Percentiles rank a stretch among this genome's conserved stretches.
Conservation (phyloP, 164 flowering plant species). For the Chimonanthus salicifolius region DNA sequence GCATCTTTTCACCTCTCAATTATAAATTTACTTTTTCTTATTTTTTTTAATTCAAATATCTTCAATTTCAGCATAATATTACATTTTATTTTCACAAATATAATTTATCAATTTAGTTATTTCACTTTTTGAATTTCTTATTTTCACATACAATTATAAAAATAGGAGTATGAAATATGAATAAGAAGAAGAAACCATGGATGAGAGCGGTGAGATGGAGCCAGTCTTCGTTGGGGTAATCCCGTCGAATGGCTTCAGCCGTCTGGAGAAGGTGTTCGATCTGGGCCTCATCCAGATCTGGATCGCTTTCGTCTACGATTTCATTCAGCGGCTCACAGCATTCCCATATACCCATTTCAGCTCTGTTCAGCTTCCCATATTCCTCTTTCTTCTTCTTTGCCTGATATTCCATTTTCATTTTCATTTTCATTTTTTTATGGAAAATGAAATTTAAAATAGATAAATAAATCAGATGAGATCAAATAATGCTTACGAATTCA, state of each 20-base stretch:
- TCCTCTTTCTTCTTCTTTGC: constrained; percentile 31
- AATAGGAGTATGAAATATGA: too few species aligned
- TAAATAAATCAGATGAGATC: not conserved
- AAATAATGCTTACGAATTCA: constrained; percentile 27
- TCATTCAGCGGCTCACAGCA: constrained; percentile 41
- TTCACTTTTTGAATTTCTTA: too few species aligned
- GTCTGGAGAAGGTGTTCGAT: constrained; percentile 39
- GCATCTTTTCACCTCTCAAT: too few species aligned
- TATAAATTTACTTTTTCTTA: too few species aligned
- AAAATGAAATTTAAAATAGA: not conserved
- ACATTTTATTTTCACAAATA: too few species aligned
- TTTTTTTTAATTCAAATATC: too few species aligned
- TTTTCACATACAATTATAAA: too few species aligned
- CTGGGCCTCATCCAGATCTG: constrained; percentile 43
- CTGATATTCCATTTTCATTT: not conserved
- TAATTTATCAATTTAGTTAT: too few species aligned
- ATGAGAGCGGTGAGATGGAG: constrained; percentile 40
- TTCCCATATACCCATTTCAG: constrained; percentile 40
- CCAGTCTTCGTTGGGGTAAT: constrained; percentile 42
- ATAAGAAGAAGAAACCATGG: constrained; percentile 23
- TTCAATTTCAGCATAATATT: too few species aligned
- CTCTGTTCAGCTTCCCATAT: constrained; percentile 29
- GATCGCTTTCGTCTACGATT: constrained; percentile 40
- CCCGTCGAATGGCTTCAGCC: constrained; percentile 38
- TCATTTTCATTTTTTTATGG: not conserved